Evolutionary conservation across 2,329 filamentous ascomycete species (phyloP), one percentile per base, ranked within the genome.

Genomic region (Colletotrichum sp.): DNA sequence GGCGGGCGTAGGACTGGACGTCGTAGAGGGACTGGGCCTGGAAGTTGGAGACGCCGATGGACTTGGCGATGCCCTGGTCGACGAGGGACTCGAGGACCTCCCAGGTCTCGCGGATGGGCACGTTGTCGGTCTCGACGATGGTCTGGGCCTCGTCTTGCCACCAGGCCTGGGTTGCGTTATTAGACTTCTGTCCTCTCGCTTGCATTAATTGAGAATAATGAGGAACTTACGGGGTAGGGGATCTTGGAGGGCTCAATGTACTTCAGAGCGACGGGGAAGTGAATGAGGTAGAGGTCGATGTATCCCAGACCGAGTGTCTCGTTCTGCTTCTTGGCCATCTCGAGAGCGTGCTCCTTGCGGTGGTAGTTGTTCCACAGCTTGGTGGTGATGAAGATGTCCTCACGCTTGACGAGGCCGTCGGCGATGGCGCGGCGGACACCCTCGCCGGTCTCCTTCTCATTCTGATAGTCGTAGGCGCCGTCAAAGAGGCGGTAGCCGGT

Each of bases 281-380:
- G 92, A 81, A 95, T 94, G 73, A 94, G 87, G 82, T 90, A 94
- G 13, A 95, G 86, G 81, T 95, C 93, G 73, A 95, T 86, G 81
- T 94, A 94, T 74, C 92, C 92, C 52, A 92, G 85, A 14, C 88
- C 89, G 79, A 94, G 88, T 79, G 92, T 89, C 81, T 92, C 88
- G 68, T 94, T 86, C 56, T 92, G 92, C 55, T 90, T 87, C 77
- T 89, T 87, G 63, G 92, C 89, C 76, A 92, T 92, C 77, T 89
- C 85, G 74, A 90, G 86, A 18, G 94, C 93, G 79, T 92, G 90
- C 79, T 92, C 88, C 1, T 89, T 89, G 77, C 89, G 87, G 80
- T 94, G 93, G 86, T 94, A 96, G 67, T 94, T 95, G 81, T 92
- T 94, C 94, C 95, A 97, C 55, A 96, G 90, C 89, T 98, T 97